Evolutionary conservation across 768 basidiomycete genomes (phyloP).

Genomic region (Podaxis sp.): DNA sequence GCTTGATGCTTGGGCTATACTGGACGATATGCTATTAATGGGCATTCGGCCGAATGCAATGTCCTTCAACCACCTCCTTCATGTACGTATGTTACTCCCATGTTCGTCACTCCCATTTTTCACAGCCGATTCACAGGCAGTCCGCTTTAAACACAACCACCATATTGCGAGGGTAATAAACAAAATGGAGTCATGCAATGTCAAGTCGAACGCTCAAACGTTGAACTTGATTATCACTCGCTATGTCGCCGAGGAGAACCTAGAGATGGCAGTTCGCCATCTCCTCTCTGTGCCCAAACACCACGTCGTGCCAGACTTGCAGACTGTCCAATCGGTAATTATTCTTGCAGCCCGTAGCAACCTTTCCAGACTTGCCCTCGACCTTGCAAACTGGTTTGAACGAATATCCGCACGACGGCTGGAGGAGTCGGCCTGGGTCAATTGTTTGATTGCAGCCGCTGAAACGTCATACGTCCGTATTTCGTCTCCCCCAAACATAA

Average conservation of each 20-base stretch:
- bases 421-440: constrained; percentile 54
- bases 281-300: constrained; percentile 53
- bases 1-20: constrained; percentile 57
- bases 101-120: neutral
- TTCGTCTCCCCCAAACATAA: neutral
- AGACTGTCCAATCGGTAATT: constrained; percentile 49
- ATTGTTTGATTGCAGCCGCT: constrained; percentile 62
- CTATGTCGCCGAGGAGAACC: constrained; percentile 39
- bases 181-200: constrained; percentile 46
- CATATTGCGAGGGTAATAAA: constrained; percentile 46
- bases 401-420: constrained; percentile 46
- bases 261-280: constrained; percentile 63
- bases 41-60: constrained; percentile 44
- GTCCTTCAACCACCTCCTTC: constrained; percentile 56
- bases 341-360: constrained; percentile 47
- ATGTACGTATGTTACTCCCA: constrained; percentile 34
- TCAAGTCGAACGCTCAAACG: constrained; percentile 48
- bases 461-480: constrained; percentile 63
- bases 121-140: constrained; percentile 33
- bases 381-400: constrained; percentile 64
- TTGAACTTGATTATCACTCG: constrained; percentile 52
- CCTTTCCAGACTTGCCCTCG: constrained; percentile 64
- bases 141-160: constrained; percentile 31
- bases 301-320: constrained; percentile 46
- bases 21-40: constrained; percentile 61